Conservation (phyloP, 169 alveolate genomes). For the Cyclospora cayetanensis region DNA sequence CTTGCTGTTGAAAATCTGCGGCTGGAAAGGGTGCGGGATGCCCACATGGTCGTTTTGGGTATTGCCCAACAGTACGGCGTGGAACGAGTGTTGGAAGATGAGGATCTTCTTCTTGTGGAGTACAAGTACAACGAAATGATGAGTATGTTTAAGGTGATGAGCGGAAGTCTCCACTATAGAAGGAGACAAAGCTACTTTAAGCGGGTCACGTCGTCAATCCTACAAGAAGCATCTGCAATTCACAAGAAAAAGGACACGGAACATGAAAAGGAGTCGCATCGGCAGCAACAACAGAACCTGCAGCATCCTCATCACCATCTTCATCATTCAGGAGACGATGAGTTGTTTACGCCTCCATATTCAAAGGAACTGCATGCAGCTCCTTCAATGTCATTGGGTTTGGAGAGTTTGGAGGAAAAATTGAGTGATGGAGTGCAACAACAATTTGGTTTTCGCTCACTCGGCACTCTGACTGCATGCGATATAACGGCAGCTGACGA, state of each 20-base stretch:
- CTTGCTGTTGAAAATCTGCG: not conserved
- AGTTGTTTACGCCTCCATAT: not conserved
- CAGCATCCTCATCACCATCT: not conserved
- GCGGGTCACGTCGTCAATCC: not conserved
- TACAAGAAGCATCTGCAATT: not conserved
- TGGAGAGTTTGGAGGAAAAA: too few relatives aligned
- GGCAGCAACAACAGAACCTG: not conserved
- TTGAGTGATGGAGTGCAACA: not conserved
- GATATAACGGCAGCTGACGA: not conserved
- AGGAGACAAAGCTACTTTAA: not conserved
- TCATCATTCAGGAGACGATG: too few relatives aligned
- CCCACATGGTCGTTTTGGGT: not conserved
- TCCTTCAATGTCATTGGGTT: too few relatives aligned
- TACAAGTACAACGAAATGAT: slow-evolving; percentile 22
- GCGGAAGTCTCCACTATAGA: not conserved
- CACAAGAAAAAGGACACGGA: not conserved
- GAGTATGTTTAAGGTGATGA: not conserved
- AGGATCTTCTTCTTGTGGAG: not conserved
- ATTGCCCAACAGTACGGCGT: not conserved
- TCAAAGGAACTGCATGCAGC: not conserved
- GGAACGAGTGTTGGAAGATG: slow-evolving; percentile 7
- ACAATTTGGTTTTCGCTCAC: not conserved
- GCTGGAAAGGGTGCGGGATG: slow-evolving; percentile 48
- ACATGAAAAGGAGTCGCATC: too few relatives aligned
- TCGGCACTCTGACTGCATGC: not conserved